Evolutionary conservation across 371 early-diverging fungal species (phyloP).

Genomic region (Actinomortierella ambigua): DNA sequence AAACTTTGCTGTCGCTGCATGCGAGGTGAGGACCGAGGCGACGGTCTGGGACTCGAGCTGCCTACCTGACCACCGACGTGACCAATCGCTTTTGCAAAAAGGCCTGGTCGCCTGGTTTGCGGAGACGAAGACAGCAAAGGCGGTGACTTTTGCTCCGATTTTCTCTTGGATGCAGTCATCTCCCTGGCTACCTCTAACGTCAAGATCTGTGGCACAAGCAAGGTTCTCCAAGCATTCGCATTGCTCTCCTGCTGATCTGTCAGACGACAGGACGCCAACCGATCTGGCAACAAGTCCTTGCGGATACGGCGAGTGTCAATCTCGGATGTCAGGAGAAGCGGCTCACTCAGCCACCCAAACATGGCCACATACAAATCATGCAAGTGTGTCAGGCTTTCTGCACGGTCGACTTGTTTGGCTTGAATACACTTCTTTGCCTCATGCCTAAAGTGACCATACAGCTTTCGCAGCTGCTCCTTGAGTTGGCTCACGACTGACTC

Average conservation of each 20-base stretch:
- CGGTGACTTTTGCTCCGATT: no score
- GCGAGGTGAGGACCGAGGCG: background rate
- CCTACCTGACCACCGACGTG: no score
- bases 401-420: slow-evolving; percentile 9
- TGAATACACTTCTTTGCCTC: slow-evolving; percentile 35
- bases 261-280: slow-evolving; percentile 44
- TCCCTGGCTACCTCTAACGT: slow-evolving; percentile 23
- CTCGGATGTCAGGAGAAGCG: slow-evolving; percentile 41
- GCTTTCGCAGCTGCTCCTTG: slow-evolving; percentile 51
- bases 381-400: slow-evolving; percentile 35
- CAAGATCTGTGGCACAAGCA: slow-evolving; percentile 37
- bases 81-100: no score
- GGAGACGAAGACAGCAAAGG: no score
- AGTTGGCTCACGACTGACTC: slow-evolving; percentile 26
- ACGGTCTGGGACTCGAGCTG: no score
- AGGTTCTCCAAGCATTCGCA: slow-evolving; percentile 51
- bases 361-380: slow-evolving; percentile 63
- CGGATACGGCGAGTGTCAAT: slow-evolving; percentile 49
- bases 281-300: slow-evolving; percentile 45
- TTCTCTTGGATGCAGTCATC: no score
- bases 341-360: slow-evolving; percentile 68
- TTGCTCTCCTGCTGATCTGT: slow-evolving; percentile 44
- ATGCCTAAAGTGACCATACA: slow-evolving; percentile 55
- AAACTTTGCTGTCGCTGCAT: slow-evolving; percentile 24
- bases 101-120: no score